Conservation (phyloP, 139 green algal species). For the Tetradesmus obliquus region DNA sequence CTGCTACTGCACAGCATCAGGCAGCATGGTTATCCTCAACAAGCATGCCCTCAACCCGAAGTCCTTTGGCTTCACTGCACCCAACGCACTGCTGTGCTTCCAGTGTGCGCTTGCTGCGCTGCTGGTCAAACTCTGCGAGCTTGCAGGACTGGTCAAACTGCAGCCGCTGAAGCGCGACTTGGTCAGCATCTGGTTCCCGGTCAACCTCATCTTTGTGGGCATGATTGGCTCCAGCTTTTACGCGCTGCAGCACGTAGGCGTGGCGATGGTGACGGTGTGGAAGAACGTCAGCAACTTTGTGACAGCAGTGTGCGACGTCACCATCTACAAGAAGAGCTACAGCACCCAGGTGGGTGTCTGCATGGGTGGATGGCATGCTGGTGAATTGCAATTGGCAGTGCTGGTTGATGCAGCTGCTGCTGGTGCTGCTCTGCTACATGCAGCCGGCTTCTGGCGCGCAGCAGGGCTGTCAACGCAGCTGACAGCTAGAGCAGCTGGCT, state of each 20-base stretch:
- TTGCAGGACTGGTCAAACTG: constrained; percentile 72
- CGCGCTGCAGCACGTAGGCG: constrained; percentile 66
- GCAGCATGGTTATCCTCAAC: constrained; percentile 84
- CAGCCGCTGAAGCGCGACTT: constrained; percentile 77
- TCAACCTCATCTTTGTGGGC: constrained; percentile 92
- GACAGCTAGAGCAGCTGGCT: no score
- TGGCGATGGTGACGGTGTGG: constrained; percentile 52
- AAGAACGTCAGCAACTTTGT: constrained; percentile 96
- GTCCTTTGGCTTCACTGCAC: constrained; percentile 81
- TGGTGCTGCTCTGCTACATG: background rate
- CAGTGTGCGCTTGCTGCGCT: constrained; percentile 82
- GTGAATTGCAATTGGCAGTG: background rate
- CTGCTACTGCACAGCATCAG: constrained; percentile 64
- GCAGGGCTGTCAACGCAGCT: no score
- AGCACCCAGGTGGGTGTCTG: constrained; percentile 67
- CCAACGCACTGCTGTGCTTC: constrained; percentile 85
- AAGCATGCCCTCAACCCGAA: constrained; percentile 81
- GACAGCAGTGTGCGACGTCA: constrained; percentile 82
- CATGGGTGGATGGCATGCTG: background rate
- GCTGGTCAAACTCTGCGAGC: constrained; percentile 70
- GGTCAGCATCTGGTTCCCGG: constrained; percentile 82
- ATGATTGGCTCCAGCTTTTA: constrained; percentile 93
- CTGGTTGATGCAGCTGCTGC: background rate
- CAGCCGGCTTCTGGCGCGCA: no score
- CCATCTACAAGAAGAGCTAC: constrained; percentile 80